Conservation (phyloP, 768 basidiomycete species). For the Phaffia australis region DNA sequence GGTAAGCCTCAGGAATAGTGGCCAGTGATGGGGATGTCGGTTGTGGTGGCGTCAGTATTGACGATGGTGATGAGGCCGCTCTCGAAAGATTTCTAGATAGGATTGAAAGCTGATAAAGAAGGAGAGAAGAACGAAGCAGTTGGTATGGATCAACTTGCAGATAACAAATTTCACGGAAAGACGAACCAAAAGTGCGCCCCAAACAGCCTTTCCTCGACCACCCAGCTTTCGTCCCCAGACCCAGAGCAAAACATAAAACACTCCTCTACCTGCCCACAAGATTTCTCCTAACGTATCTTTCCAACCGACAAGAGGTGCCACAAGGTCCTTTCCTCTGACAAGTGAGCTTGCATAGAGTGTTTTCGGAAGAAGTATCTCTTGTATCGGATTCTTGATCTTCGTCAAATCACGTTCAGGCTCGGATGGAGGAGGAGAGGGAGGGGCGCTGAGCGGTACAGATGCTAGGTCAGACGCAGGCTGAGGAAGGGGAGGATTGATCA, state of each 20-base stretch:
- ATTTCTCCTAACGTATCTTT: conserved; percentile 9
- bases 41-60: background rate
- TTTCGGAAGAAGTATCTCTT: conserved; percentile 20
- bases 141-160: too few species aligned
- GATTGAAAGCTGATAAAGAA: conserved; percentile 4
- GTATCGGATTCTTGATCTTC: conserved; percentile 17
- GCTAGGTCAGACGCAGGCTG: background rate
- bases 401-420: background rate
- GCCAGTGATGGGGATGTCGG: background rate
- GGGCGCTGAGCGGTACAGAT: background rate
- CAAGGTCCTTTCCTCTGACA: conserved; percentile 5
- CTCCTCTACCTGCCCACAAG: conserved; percentile 11
- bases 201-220: background rate
- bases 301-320: background rate
- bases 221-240: background rate
- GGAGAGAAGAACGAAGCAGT: background rate
- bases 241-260: conserved; percentile 15
- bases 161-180: too few species aligned
- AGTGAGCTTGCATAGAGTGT: conserved; percentile 11
- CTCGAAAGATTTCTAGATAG: conserved; percentile 11
- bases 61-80: background rate
- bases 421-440: background rate
- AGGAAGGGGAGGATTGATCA: conserved; percentile 10
- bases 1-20: background rate
- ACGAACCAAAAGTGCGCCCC: background rate